phyloP scores from a whole-genome alignment of 345 rosid genomes.

The Eucalyptus curtisii region DNA sequence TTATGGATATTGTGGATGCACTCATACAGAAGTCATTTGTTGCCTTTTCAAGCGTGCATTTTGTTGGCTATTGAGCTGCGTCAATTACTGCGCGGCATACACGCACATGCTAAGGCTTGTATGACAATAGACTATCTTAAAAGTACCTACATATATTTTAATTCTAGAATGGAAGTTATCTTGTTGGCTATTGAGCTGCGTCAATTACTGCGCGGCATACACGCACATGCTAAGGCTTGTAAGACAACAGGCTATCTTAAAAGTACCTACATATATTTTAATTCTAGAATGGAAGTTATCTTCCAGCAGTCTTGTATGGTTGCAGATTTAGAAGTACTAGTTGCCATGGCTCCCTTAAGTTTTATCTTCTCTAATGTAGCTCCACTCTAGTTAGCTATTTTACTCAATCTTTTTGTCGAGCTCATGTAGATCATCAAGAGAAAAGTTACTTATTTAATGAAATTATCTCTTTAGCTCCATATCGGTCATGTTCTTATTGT shows the following conservation, averaged over 20 bases:
- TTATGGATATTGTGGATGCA: background rate
- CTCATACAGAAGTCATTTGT: background rate
- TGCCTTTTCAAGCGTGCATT: background rate
- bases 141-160: background rate
- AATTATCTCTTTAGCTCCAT: background rate
- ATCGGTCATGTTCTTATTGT: background rate
- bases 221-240: background rate
- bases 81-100: background rate
- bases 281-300: background rate
- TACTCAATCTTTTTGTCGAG: background rate
- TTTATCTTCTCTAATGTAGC: background rate
- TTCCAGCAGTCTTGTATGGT: background rate
- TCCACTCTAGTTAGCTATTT: background rate
- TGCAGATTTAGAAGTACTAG: background rate
- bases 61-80: background rate
- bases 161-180: background rate
- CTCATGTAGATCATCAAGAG: background rate
- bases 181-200: background rate
- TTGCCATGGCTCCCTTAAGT: background rate
- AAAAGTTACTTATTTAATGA: background rate
- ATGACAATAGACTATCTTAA: background rate
- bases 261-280: background rate
- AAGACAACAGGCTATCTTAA: background rate
- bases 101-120: background rate
- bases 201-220: background rate